Conservation (phyloP, 805 yeast species). For the Kluyveromyces siamensis region DNA sequence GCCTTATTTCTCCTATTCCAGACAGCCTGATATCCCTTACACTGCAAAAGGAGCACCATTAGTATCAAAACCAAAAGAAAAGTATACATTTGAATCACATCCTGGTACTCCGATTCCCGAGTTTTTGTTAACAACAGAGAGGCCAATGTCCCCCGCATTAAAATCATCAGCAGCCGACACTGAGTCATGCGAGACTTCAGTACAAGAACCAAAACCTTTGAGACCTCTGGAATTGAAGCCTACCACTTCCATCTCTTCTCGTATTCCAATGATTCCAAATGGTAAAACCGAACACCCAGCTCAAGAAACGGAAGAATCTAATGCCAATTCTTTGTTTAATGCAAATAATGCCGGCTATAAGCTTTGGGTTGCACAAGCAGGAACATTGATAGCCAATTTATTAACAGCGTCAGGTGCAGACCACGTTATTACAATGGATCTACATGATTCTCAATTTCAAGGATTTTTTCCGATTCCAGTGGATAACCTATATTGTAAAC, state of each 20-base stretch:
- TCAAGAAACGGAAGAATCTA: slow-evolving; percentile 12
- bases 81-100: slow-evolving; percentile 41
- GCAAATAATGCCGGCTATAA: slow-evolving; percentile 60
- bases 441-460: slow-evolving; percentile 96
- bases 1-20: slow-evolving; percentile 90
- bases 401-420: slow-evolving; percentile 92
- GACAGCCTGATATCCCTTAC: slow-evolving; percentile 92
- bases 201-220: neutral
- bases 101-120: slow-evolving; percentile 39
- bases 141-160: slow-evolving; percentile 10
- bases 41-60: slow-evolving; percentile 69
- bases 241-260: slow-evolving; percentile 16
- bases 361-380: slow-evolving; percentile 94
- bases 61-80: slow-evolving; percentile 30
- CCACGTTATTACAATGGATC: slow-evolving; percentile 93
- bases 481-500: slow-evolving; percentile 85
- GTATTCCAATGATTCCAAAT: slow-evolving; percentile 31
- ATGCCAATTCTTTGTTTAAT: slow-evolving; percentile 30
- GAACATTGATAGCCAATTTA: slow-evolving; percentile 82
- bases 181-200: neutral
- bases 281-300: slow-evolving; percentile 19
- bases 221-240: neutral
- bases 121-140: slow-evolving; percentile 16
- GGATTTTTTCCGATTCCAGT: slow-evolving; percentile 96
- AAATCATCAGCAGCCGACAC: neutral